Percentiles rank a stretch among this genome's conserved stretches.
These are phyloP conservation scores for Podila epigama DNA, from an alignment of 192 early-diverging fungal species.

Conservation along the genomic window DNA sequence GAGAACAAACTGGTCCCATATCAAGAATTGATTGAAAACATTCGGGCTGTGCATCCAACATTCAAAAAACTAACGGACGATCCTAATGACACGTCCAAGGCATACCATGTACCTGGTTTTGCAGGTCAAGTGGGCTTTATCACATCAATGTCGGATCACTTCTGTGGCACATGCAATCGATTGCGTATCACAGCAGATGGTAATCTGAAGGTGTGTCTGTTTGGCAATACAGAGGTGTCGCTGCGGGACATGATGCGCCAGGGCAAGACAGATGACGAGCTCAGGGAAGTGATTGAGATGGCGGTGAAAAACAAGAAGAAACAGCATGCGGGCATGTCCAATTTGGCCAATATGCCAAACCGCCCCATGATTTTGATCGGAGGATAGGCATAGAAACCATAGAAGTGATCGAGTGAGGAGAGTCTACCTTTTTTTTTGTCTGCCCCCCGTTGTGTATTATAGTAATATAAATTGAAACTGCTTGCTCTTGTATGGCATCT, in stretches of 20 bases:
- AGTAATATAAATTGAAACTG: too few relatives aligned
- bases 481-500: too few relatives aligned
- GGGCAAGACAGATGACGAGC: conserved; percentile 66
- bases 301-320: conserved; percentile 91
- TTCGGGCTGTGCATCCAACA: conserved; percentile 62
- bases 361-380: conserved; percentile 97
- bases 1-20: conserved; percentile 85
- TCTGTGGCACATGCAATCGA: conserved; percentile 94
- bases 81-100: conserved; percentile 88
- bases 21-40: conserved; percentile 70
- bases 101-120: conserved; percentile 80
- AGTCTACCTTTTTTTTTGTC: background rate
- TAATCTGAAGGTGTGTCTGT: conserved; percentile 92
- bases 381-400: conserved; percentile 59
- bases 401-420: background rate
- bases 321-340: conserved; percentile 93
- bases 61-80: conserved; percentile 74
- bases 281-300: conserved; percentile 73
- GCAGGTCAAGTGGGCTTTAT: conserved; percentile 95
- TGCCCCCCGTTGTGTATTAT: too few relatives aligned
- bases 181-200: conserved; percentile 94
- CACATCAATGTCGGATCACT: conserved; percentile 97
- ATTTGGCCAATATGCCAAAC: conserved; percentile 83
- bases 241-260: conserved; percentile 81
- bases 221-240: conserved; percentile 92